Conservation (phyloP, 345 rosid genomes). For the Ceriops zippeliana region DNA sequence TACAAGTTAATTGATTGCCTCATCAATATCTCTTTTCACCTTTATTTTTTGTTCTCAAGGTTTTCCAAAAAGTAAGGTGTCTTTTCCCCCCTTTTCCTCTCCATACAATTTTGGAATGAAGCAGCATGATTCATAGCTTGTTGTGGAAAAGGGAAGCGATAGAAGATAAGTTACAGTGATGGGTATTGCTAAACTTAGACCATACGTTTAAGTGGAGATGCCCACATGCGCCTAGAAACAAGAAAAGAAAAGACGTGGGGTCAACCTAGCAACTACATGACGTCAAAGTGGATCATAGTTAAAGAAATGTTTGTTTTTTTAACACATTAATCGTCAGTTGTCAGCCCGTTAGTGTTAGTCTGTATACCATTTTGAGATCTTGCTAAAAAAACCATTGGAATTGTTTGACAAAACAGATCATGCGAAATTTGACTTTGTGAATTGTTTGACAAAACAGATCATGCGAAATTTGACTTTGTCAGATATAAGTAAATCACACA, state of each 20-base stretch:
- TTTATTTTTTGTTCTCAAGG: background rate
- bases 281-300: constrained; percentile 9
- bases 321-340: too few species aligned
- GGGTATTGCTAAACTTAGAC: constrained; percentile 25
- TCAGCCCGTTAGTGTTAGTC: background rate
- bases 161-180: constrained; percentile 41
- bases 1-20: constrained; percentile 11
- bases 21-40: constrained; percentile 6
- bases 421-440: constrained; percentile 35
- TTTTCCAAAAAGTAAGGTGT: constrained; percentile 15
- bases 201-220: constrained; percentile 6
- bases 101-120: constrained; percentile 28
- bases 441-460: constrained; percentile 17
- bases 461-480: constrained; percentile 34
- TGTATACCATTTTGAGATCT: background rate
- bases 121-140: constrained; percentile 28
- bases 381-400: constrained; percentile 11
- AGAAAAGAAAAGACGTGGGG: constrained; percentile 17
- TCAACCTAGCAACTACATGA: constrained; percentile 13
- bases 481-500: constrained; percentile 20
- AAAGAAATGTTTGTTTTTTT: background rate
- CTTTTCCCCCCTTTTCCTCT: constrained; percentile 9
- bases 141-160: constrained; percentile 24
- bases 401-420: constrained; percentile 17
- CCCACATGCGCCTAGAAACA: constrained; percentile 26